These are phyloP conservation scores for Xylaria sp. DNA, from an alignment of 2,329 filamentous ascomycete species.

Conservation along the genomic window DNA sequence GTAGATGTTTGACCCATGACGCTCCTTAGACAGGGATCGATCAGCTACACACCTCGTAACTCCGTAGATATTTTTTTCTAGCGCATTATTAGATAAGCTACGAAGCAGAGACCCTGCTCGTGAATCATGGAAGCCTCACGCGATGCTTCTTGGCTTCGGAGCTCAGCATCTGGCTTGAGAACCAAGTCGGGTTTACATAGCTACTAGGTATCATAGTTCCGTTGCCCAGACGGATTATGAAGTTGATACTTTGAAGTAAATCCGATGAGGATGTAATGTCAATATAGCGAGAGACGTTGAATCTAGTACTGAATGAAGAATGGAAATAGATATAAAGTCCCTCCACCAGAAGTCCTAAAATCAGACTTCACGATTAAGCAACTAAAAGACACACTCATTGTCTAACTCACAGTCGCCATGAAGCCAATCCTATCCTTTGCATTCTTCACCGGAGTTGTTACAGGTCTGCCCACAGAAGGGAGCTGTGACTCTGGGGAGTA, in stretches of 20 bases:
- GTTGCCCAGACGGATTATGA: background rate
- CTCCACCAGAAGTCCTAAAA: background rate
- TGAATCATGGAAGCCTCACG: background rate
- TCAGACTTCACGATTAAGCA: background rate
- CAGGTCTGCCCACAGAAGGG: background rate
- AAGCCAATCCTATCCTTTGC: background rate
- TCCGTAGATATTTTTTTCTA: background rate
- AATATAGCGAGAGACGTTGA: background rate
- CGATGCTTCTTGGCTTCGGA: background rate
- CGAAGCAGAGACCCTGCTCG: background rate
- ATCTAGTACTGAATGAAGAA: background rate
- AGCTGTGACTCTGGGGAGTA: slow-evolving; percentile 49
- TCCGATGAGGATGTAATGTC: background rate
- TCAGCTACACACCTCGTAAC: background rate
- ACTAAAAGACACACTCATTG: background rate
- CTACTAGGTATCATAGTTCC: background rate
- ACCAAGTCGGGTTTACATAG: background rate
- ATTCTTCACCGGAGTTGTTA: background rate
- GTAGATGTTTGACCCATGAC: background rate
- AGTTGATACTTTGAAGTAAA: background rate
- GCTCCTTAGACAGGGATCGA: background rate
- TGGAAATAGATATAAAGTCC: background rate
- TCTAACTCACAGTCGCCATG: background rate
- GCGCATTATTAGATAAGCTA: background rate
- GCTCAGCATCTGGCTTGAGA: background rate